Conservation (phyloP, 1,284 basidiomycete genomes). For the Tilletia walkeri region DNA sequence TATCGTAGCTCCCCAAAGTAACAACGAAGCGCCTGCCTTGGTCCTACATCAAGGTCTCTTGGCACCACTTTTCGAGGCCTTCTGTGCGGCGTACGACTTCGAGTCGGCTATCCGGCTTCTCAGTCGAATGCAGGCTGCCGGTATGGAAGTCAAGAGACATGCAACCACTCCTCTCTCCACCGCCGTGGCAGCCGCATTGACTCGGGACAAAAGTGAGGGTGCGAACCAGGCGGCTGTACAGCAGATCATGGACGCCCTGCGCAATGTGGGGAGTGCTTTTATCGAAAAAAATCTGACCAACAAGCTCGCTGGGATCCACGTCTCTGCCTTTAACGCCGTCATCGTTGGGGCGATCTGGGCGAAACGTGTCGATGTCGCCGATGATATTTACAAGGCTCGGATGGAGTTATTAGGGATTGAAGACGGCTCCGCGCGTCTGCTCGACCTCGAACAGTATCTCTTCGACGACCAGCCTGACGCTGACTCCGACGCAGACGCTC, state of each 20-base stretch:
- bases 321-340: constrained; percentile 9
- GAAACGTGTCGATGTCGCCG: not conserved
- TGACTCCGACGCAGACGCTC: not conserved
- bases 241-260: not conserved
- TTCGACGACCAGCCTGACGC: not conserved
- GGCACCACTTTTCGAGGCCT: constrained; percentile 39
- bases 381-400: constrained; percentile 12
- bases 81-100: constrained; percentile 30
- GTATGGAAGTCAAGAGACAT: constrained; percentile 11
- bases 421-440: not conserved
- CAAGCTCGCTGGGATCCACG: not conserved
- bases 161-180: not conserved
- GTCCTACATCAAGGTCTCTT: constrained; percentile 40
- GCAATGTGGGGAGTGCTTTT: constrained; percentile 6
- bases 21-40: not conserved
- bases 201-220: not conserved
- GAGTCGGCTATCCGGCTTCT: not conserved
- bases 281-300: not conserved
- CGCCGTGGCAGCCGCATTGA: not conserved
- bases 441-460: not conserved
- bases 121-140: constrained; percentile 11
- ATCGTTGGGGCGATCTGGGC: constrained; percentile 11
- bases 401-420: not conserved
- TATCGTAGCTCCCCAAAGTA: not conserved
- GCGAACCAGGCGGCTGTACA: not conserved